Percentiles rank a stretch among this genome's conserved stretches.
These are phyloP conservation scores for Penicillium paneum DNA, from an alignment of 2,329 filamentous ascomycete species.

Conservation along the genomic window DNA sequence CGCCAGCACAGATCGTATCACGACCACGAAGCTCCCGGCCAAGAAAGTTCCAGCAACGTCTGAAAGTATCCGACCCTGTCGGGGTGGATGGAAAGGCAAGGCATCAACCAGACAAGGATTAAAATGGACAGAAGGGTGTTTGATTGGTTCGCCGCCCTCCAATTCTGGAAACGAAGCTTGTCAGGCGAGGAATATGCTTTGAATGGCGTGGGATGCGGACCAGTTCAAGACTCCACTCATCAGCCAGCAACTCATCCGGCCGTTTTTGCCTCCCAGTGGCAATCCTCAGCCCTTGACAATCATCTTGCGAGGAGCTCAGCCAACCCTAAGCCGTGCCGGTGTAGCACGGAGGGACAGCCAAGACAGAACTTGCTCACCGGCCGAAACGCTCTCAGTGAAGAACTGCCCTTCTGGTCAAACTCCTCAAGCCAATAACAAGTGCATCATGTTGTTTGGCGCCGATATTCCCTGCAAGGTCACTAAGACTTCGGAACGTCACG, in stretches of 20 bases:
- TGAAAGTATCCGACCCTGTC: conserved; percentile 3
- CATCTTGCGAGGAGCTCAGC: conserved; percentile 12
- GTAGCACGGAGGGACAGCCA: conserved; percentile 16
- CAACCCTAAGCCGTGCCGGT: conserved; percentile 12
- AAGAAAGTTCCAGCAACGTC: neutral
- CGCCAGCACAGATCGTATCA: conserved; percentile 10
- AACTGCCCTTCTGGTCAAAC: conserved; percentile 20
- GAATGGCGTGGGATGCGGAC: conserved; percentile 13
- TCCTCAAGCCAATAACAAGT: conserved; percentile 1
- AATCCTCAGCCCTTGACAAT: conserved; percentile 10
- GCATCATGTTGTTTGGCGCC: neutral
- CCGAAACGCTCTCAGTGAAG: conserved; percentile 13
- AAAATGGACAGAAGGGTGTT: neutral
- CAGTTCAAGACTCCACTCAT: conserved; percentile 4
- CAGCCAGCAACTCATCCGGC: neutral
- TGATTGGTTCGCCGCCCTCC: conserved; percentile 6
- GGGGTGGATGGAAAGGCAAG: conserved; percentile 7
- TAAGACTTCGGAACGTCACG: conserved; percentile 13
- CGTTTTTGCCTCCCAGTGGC: conserved; percentile 4
- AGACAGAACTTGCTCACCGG: conserved; percentile 16
- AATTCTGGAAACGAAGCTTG: conserved; percentile 2
- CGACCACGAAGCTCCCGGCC: conserved; percentile 5
- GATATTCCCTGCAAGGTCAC: conserved; percentile 11
- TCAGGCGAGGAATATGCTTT: conserved; percentile 12
- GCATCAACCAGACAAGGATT: conserved; percentile 7